phyloP scores from a whole-genome alignment of 306 rosid species.

The Cucurbita moschata region DNA sequence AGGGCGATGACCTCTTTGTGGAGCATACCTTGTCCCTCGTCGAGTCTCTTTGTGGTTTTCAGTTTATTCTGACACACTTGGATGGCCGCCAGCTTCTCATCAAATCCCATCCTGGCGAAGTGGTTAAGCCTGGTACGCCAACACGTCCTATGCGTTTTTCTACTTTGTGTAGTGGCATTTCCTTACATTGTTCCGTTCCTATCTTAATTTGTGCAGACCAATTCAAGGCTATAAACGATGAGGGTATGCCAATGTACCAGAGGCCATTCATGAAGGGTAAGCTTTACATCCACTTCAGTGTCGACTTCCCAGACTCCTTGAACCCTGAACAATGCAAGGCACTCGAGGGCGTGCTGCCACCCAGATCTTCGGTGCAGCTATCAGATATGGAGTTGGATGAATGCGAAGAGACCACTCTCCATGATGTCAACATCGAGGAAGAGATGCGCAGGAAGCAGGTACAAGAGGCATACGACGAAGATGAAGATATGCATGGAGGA shows the following conservation, averaged over 20 bases:
- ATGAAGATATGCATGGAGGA: slow-evolving; percentile 89
- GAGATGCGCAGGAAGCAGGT: slow-evolving; percentile 64
- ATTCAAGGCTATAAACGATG: slow-evolving; percentile 81
- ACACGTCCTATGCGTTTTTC: neutral
- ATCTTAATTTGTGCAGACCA: slow-evolving; percentile 14
- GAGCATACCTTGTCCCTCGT: slow-evolving; percentile 70
- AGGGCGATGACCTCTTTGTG: slow-evolving; percentile 65
- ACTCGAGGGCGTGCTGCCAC: slow-evolving; percentile 54
- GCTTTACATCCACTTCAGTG: slow-evolving; percentile 68
- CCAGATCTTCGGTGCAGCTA: slow-evolving; percentile 41
- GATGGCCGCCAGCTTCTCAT: slow-evolving; percentile 87
- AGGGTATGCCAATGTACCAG: slow-evolving; percentile 93
- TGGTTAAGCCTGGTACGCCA: slow-evolving; percentile 74
- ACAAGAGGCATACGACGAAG: slow-evolving; percentile 78
- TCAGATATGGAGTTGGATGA: slow-evolving; percentile 95
- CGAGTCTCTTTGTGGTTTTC: slow-evolving; percentile 91
- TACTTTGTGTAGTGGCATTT: neutral
- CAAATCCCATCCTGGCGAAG: slow-evolving; percentile 79
- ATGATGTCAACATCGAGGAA: slow-evolving; percentile 83
- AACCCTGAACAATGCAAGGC: slow-evolving; percentile 56
- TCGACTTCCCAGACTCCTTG: slow-evolving; percentile 71
- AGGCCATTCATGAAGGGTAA: slow-evolving; percentile 92
- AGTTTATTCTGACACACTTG: slow-evolving; percentile 60
- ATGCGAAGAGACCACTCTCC: slow-evolving; percentile 90
- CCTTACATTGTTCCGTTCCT: neutral